Evolutionary conservation across 2,329 filamentous ascomycete genomes (phyloP), one percentile per base, ranked within the genome.

Genomic region (Aspergillus sp.): DNA sequence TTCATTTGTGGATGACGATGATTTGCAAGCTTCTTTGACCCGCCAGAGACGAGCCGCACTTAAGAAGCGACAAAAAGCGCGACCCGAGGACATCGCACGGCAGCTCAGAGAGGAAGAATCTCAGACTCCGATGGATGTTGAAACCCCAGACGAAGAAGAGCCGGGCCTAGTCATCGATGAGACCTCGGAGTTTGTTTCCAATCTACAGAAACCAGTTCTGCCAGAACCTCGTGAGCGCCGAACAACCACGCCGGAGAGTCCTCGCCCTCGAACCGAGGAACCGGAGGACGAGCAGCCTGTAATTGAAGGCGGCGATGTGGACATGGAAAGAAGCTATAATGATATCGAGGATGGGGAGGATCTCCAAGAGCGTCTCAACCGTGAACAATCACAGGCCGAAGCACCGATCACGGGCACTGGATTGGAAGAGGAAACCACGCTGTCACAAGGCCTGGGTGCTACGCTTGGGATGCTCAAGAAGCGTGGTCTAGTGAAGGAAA

Each of bases 101-200:
- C 90, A 95, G 68, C 78, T 99, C 40, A 80, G 82, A 58, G 86
- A 90, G 70, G 87, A 90, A 55, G 70, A 72, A 39, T 78, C 77
- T 3, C 79, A 79, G 52, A 78, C 77, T 1, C 76, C 78, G 9
- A 79, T 84, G 68, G 87, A 86, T 19, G 84, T 87, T 31, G 86
- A 88, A 50, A 82, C 83, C 23, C 77, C 82, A 3, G 79, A 84
- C 3, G 80, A 82, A 43, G 81, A 83, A 51, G 78, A 78, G 35
- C 80, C 79, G 2, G 93, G 92, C 1, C 80, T 99, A 2, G 84
- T 97, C n/a, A 93, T 99, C 57, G 93, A 97, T 60, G 95, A 97
- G 70, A 96, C 93, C 0, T 92, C 92, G 0, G 93, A 96, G 67
- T 99, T 99, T 67, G 90, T 99, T 31, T 89, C 92, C 25, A 91